Evolutionary conservation across 805 yeast genomes (phyloP).

Genomic region (Sugiyamaella qingdaonensis): DNA sequence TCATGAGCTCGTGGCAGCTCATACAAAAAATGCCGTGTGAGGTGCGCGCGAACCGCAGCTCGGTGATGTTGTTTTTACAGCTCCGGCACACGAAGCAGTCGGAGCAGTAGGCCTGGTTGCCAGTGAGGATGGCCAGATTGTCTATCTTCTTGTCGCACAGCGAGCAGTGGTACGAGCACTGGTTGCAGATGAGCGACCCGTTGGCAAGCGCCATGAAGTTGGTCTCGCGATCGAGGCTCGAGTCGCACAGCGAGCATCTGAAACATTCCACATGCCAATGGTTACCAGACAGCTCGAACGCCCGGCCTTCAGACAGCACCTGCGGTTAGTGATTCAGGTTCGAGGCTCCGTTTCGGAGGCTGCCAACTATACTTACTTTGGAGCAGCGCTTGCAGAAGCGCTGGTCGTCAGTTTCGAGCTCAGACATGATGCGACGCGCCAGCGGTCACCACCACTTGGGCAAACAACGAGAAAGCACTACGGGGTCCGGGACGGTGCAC

Average conservation of each 20-base stretch:
- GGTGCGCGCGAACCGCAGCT: slow-evolving; percentile 86
- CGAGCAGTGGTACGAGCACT: slow-evolving; percentile 87
- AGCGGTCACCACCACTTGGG: slow-evolving; percentile 1
- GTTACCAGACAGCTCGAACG: slow-evolving; percentile 85
- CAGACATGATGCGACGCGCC: slow-evolving; percentile 5
- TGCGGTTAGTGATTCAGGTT: slow-evolving; percentile 24
- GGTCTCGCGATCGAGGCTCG: slow-evolving; percentile 76
- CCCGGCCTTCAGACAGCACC: slow-evolving; percentile 82
- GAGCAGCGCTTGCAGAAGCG: background rate
- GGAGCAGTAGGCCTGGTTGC: slow-evolving; percentile 92
- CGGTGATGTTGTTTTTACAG: slow-evolving; percentile 81
- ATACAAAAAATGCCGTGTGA: slow-evolving; percentile 90
- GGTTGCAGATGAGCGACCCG: slow-evolving; percentile 84
- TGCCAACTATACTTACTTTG: background rate
- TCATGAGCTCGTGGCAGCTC: slow-evolving; percentile 79
- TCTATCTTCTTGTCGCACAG: slow-evolving; percentile 83
- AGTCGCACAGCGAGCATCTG: slow-evolving; percentile 78
- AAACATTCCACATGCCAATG: slow-evolving; percentile 96
- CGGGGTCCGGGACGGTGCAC: too few species aligned
- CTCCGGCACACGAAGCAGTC: slow-evolving; percentile 85
- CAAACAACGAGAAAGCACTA: too few species aligned
- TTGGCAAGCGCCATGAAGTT: slow-evolving; percentile 90
- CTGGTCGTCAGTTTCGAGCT: slow-evolving; percentile 1
- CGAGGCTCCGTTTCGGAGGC: too few species aligned
- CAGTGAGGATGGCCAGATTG: slow-evolving; percentile 90